A percentile compares a stretch with the other conserved stretches of the same genome.
These are phyloP conservation scores for Nymphaea thermarum DNA, from an alignment of 164 flowering plant species.

Conservation along the genomic window DNA sequence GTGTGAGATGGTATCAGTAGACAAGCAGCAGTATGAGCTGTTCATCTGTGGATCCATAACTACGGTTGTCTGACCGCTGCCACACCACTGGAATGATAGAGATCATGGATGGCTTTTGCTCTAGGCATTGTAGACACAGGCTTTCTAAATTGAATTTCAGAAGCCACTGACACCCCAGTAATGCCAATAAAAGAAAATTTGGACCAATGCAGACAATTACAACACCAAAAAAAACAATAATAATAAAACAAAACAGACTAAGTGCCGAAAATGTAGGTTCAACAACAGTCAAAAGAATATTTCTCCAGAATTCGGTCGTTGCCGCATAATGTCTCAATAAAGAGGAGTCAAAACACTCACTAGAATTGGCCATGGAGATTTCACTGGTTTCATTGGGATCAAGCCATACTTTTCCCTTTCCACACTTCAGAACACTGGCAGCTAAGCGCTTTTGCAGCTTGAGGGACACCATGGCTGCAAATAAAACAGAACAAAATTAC, in stretches of 20 bases:
- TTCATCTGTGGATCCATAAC: neutral
- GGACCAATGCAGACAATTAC: too few relatives aligned
- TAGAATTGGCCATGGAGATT: constrained; percentile 33
- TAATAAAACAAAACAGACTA: too few relatives aligned
- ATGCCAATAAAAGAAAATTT: neutral
- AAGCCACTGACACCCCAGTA: neutral
- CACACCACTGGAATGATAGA: neutral
- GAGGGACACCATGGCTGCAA: constrained; percentile 24
- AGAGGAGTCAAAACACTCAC: constrained; percentile 7
- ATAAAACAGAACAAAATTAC: too few relatives aligned
- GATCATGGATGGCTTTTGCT: neutral
- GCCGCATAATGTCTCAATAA: neutral
- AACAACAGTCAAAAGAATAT: neutral
- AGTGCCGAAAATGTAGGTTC: neutral
- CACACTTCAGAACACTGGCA: constrained; percentile 31
- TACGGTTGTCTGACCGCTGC: neutral
- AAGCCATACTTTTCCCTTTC: constrained; percentile 31
- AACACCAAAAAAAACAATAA: neutral
- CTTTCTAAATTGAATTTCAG: neutral
- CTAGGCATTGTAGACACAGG: neutral
- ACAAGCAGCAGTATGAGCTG: neutral
- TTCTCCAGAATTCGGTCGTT: neutral
- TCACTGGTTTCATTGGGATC: constrained; percentile 33
- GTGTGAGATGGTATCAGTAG: neutral
- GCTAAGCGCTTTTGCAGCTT: constrained; percentile 34